Evolutionary conservation across 2,329 filamentous ascomycete species (phyloP), one percentile per base, ranked within the genome.

Genomic region (Exophiala dermatitidis): DNA sequence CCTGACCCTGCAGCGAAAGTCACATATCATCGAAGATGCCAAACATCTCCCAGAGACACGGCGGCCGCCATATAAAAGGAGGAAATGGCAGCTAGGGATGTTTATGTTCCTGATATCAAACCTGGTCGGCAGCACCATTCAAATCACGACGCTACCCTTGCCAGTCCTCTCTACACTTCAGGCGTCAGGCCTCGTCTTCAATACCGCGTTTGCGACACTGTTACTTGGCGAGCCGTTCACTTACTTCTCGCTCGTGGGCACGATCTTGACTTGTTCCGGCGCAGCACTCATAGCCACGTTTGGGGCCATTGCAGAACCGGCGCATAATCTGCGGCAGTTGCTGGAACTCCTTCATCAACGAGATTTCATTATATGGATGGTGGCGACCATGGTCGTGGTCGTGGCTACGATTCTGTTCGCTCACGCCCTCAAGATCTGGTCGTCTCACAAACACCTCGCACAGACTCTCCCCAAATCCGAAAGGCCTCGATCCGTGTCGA

Each of bases 41-140:
- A 95, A 95, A 71, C 81, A 83, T 48, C 76, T 78, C 31, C 85
- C 88, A 68, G 83, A 93, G 71, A 76, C 84, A 56, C 84, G 87
- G 62, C 80, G 91, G 57, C 91, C 93, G 42, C 89, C 93, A 3
- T 94, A 96, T 72, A 85, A 86, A 66, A 82, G 93, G 66, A 82
- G 90, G 65, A 81, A 90, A 78, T 98, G 93, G 93, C 93, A 96
- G 80, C 76, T 80, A 61, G 93, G 93, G 53, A 97, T 98, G 90
- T 82, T 84, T 67, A 93, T 98, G 83, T 98, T 98, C 72, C 83
- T 98, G 61, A 77, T 95, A 62, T 88, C 93, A 58, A 98, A 98
- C 69, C 79, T 98, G 52, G 78, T 97, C 51, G 93, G 93, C 55
- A 96, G 90, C 72, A 91, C 89, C 36, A 93, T 98, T 54, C 93